Evolutionary conservation across 2,329 filamentous ascomycete genomes (phyloP), one percentile per base, ranked within the genome.

Genomic region (Thielaviopsis populi): DNA sequence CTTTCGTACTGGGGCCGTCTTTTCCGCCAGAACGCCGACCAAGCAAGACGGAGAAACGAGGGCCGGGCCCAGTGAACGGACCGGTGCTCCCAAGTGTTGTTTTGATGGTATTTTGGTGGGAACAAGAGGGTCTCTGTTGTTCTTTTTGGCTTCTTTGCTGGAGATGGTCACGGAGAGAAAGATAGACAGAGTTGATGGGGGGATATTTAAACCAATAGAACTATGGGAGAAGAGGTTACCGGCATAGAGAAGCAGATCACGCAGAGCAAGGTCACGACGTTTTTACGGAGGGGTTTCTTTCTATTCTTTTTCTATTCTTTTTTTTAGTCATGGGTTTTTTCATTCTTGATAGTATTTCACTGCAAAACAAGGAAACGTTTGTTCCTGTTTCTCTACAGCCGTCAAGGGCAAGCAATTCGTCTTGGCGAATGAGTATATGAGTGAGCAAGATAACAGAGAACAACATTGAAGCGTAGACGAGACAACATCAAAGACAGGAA

Each of bases 1-100:
- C 58, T 66, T 19, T 66, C 64, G 24, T 66, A 66, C 61, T 66
- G 64, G 64, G 64, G 64, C 22, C 61, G 64, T 17, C 48, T 66
- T 11, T 66, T 66, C 48, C 64, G 61, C 13, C 61, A 63, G 46
- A 66, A 66, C 41, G 54, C 61, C 5, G 48, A 63, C 15, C 61
- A 66, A 30, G 64, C 64, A 33, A 41, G 61, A 17, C 37, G 50
- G 50, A 54, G 61, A 42, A 56, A 63, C 37, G 37, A 46, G 17
- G 41, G 22, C 2, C 22, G 43, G 33, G 40, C 41, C 27, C 24
- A 61, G 43, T 61, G n/a, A 61, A 6, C n/a, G n/a, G 8, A n/a
- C n/a, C n/a, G n/a, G n/a, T n/a, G n/a, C n/a, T 48, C 19, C n/a
- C 17, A 30, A 10, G 27, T 46, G 19, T 33, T 33, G 15, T 48